Evolutionary conservation across 345 rosid species (phyloP).

Genomic region (Salix caprea): DNA sequence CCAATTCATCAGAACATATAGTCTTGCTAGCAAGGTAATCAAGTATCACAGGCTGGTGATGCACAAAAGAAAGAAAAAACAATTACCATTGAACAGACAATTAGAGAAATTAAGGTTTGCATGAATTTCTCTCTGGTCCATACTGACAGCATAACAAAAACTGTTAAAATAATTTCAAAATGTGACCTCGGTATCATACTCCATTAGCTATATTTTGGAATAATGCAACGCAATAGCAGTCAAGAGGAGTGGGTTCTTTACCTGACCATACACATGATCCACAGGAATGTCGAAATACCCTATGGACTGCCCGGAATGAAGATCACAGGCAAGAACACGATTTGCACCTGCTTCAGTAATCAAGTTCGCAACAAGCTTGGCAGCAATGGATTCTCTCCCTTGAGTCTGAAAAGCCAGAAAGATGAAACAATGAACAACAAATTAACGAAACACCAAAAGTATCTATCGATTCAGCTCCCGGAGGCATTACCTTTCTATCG

Average conservation of each 20-base stretch:
- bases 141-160: not conserved
- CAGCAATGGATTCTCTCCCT: constrained; percentile 96
- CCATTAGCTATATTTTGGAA: not conserved
- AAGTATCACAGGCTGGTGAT: constrained; percentile 84
- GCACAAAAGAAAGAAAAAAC: not conserved
- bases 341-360: constrained; percentile 95
- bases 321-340: constrained; percentile 98
- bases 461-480: not conserved
- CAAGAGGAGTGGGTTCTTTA: constrained; percentile 16
- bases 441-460: not conserved
- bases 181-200: not conserved
- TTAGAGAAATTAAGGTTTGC: not conserved
- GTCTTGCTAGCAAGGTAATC: constrained; percentile 95
- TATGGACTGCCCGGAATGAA: constrained; percentile 98
- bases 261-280: constrained; percentile 97
- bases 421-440: not conserved
- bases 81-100: not conserved
- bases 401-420: constrained; percentile 62
- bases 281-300: constrained; percentile 97
- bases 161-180: not conserved
- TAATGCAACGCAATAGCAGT: not conserved
- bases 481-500: constrained; percentile 69
- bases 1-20: constrained; percentile 79
- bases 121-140: not conserved
- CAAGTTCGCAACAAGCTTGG: constrained; percentile 91